Evolutionary conservation across 2,329 filamentous ascomycete species (phyloP), one percentile per base, ranked within the genome.

Genomic region (Byssochlamys sp.): DNA sequence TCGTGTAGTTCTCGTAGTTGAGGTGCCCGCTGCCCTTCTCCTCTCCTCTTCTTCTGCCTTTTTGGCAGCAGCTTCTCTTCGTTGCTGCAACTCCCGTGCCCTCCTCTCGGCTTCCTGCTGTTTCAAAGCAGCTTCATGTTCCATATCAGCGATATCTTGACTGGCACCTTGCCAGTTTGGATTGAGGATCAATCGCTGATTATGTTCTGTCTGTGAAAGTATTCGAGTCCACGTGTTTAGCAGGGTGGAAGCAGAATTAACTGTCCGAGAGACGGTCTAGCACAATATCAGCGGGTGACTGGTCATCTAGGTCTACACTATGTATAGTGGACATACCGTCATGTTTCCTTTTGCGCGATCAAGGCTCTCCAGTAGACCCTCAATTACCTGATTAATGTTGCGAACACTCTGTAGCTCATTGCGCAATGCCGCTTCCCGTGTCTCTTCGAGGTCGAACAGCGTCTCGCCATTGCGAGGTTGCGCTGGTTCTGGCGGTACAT

Each of bases 221-320:
- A 99, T 96, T 55, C 91, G 86, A 7, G 91, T 95, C 92, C 92
- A 99, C 14, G 91, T 95, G 66, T 95, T 91, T 31, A 99, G 84
- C 12, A 99, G 82, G 1, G 88, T 89, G 12, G 91, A 95, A 2
- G 94, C 91, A 57, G 91, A 92, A 63, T 83, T 82, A 49, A 97
- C 91, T 2, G 94, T 96, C 60, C 83, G 82, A 56, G 88, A 88
- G 35, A 97, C 91, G 26, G 88, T 95, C 88, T 89, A 59, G 7
- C n/a, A 9, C 2, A 19, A 24, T 57, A 64, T 65, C 52, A 55
- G 59, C 50, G 49, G 19, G 19, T 25, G 33, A 45, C 31, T 53
- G 24, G 31, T 35, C 29, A 35, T 57, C 24, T 28, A 12, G 28
- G 29, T 7, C 33, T 26, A 39, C 3, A 52, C 48, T 25, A 39